A percentile compares a stretch with the other conserved stretches of the same genome.
phyloP scores from a whole-genome alignment of 768 basidiomycete genomes.

The Rhizopogon vinicolor region DNA sequence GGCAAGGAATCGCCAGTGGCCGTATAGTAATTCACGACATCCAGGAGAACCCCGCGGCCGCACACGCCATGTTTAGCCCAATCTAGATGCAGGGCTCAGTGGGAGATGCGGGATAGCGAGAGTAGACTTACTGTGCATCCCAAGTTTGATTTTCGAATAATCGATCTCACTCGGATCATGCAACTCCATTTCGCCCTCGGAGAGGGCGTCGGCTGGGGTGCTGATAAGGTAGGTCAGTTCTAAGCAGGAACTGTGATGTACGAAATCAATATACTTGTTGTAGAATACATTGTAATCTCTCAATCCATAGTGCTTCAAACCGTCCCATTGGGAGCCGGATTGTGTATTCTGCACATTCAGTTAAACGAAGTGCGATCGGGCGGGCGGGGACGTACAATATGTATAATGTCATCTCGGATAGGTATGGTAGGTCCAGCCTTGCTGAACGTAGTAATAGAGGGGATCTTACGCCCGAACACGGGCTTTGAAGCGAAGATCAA shows the following conservation, averaged over 20 bases:
- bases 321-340: conserved; percentile 70
- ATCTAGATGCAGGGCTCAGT: conserved; percentile 31
- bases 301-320: conserved; percentile 55
- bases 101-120: background rate
- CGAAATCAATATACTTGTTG: conserved; percentile 42
- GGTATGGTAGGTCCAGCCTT: conserved; percentile 12
- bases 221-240: conserved; percentile 20
- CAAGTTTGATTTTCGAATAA: conserved; percentile 43
- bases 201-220: conserved; percentile 38
- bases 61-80: conserved; percentile 71
- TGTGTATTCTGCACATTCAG: conserved; percentile 52
- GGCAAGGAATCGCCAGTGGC: conserved; percentile 37
- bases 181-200: conserved; percentile 41
- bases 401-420: conserved; percentile 43
- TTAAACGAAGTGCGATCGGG: background rate
- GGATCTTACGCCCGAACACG: conserved; percentile 48
- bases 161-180: conserved; percentile 47
- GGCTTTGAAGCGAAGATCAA: conserved; percentile 36
- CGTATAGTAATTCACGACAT: conserved; percentile 53
- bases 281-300: conserved; percentile 52
- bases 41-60: conserved; percentile 63
- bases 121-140: conserved; percentile 59
- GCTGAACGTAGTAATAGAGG: conserved; percentile 41
- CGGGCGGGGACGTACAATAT: conserved; percentile 39
- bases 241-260: background rate